Evolutionary conservation across 2,329 filamentous ascomycete genomes (phyloP), one percentile per base, ranked within the genome.

Genomic region (Myriosclerotinia curreyana): DNA sequence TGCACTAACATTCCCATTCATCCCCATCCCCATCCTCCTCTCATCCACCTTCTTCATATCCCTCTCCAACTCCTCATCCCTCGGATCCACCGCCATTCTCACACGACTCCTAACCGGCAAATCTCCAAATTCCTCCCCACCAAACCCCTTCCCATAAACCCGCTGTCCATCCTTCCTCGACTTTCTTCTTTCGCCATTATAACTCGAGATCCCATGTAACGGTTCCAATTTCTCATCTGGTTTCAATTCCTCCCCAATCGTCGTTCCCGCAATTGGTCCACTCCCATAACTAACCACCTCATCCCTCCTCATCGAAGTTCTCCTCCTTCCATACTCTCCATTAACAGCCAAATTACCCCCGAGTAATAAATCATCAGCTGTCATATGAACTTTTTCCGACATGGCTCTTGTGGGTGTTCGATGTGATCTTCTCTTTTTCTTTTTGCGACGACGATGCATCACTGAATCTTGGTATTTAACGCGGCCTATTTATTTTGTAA

Each of bases 261-360:
- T n/a, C n/a, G n/a, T n/a, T n/a, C n/a, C 52, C 7, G 44, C 3
- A 20, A 63, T 28, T 22, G 60, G 60, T 11, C 17, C 52, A 14
- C 36, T 48, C 22, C 60, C 60, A 50, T 63, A 63, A 49, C 60
- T 63, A 50, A 63, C 60, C 20, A 63, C 60, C 22, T 63, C 60
- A 14, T 63, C 60, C 25, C 55, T 58, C 48, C 42, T 42, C 55
- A 34, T 17, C 12, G 12, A 34, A 11, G 31, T 58, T 48, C 60
- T 51, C 25, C 60, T 44, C 25, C 17, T 40, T 38, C 52, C 52
- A 12, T n/a, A 17, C 12, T 63, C 52, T 20, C 60, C 60, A 25
- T 56, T 56, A 4, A 58, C 52, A 11, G 60, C 52, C 4, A 34
- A 40, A 22, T 63, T 44, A n/a, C 55, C 60, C 22, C 52, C 60